Base-by-base conservation (phyloP, 805 yeast species). In the Sungouiella blattae region DNA sequence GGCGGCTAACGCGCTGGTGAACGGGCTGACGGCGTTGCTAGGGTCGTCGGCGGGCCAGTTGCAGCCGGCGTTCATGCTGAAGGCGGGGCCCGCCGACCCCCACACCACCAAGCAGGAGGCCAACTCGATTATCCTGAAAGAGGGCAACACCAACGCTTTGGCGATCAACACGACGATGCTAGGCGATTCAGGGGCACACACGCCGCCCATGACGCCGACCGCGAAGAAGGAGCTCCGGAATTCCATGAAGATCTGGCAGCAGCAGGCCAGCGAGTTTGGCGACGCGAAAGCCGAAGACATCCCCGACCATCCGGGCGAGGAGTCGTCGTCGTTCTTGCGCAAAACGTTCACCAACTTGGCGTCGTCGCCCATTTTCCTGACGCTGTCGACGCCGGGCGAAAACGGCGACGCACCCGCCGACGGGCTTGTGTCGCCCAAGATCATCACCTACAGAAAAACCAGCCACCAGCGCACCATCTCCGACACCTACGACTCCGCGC, bases 31-130 rank as follows among this genome's bases (percentile, higher is more conserved):
- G 15, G 15, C 18, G 6, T 2, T 18, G 11, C 18, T 28, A 23
- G 31, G 31, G 4, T 18, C 18, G 31, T 18, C 11, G 3, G 16
- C 31, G 11, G 22, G 22, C 8, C 22, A 7, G 22, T 9, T 66
- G 12, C 68, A 57, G 36, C 55, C 69, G 7, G 60, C 69, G 13
- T 62, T 62, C 30, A 30, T 55, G 25, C 53, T 55, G 18, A 70
- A 71, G 41, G 59, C 76, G 3, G 50, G 65, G 1, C 80, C 80
- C 0, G 78, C 78, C 1, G 58, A 66, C 41, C 80, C 80, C 0
- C 67, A 60, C 30, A 75, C 78, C 0, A 75, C 80, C 0, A 65
- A 51, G 32, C 64, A 71, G 21, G 78, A 75, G 45, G 79, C 75
- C 13, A 70, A 57, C 28, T 64, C 73, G 53, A 38, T 54, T 13